Conservation (phyloP, 352 stramenopile genomes). For the Globisporangium nagaii region DNA sequence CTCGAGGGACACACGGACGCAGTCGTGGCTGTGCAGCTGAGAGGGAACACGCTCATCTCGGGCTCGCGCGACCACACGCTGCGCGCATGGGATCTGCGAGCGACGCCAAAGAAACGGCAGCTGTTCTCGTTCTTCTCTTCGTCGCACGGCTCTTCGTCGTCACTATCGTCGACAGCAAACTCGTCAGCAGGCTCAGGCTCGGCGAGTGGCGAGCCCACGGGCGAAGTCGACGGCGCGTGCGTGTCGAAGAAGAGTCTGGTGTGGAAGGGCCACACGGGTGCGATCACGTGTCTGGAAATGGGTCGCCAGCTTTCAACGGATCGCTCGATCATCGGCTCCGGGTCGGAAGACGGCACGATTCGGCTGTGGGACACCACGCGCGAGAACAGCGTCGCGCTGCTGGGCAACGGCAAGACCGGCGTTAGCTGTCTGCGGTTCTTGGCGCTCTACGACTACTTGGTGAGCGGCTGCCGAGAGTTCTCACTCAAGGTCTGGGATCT, state of each 20-base stretch:
- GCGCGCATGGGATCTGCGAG: conserved; percentile 62
- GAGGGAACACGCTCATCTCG: conserved; percentile 58
- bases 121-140: conserved; percentile 65
- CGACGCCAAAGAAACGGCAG: conserved; percentile 46
- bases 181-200: conserved; percentile 8
- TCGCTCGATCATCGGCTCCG: conserved; percentile 55
- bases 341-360: conserved; percentile 62
- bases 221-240: conserved; percentile 42
- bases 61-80: conserved; percentile 68
- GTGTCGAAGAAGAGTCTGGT: conserved; percentile 61
- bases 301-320: conserved; percentile 56
- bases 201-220: conserved; percentile 14
- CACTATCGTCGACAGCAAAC: neutral
- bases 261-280: conserved; percentile 53
- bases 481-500: conserved; percentile 77
- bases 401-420: conserved; percentile 32
- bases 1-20: conserved; percentile 59
- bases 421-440: conserved; percentile 64
- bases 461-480: conserved; percentile 44
- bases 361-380: conserved; percentile 72
- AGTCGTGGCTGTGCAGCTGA: conserved; percentile 50
- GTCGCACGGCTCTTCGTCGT: neutral
- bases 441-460: conserved; percentile 51
- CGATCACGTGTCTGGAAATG: conserved; percentile 68
- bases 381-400: conserved; percentile 45